These are phyloP conservation scores for Pythium aquatile DNA, from an alignment of 352 stramenopile genomes.

Conservation along the genomic window DNA sequence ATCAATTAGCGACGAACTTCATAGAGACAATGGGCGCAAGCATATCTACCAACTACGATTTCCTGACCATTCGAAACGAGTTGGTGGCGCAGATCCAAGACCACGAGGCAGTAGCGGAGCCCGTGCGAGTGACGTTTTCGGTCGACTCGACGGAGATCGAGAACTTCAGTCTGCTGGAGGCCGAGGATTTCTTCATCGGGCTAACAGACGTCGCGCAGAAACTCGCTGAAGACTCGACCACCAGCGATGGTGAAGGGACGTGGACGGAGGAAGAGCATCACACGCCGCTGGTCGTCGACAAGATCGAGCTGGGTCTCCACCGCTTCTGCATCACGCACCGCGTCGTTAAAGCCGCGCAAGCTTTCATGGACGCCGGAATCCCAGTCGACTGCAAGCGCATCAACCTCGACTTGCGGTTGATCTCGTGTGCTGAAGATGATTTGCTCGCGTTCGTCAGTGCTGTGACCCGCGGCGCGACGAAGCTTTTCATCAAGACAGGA, in stretches of 20 bases:
- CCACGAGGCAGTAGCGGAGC: not conserved
- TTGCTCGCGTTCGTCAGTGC: not conserved
- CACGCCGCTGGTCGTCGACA: constrained; percentile 1
- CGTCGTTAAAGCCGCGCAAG: constrained; percentile 10
- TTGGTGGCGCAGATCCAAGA: no score
- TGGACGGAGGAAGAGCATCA: not conserved
- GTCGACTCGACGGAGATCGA: constrained; percentile 2
- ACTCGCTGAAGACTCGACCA: not conserved
- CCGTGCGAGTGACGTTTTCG: not conserved
- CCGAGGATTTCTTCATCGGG: constrained; percentile 9
- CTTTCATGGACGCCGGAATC: constrained; percentile 6
- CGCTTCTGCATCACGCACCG: constrained; percentile 20
- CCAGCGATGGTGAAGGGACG: not conserved
- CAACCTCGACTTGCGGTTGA: constrained; percentile 16
- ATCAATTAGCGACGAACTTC: not conserved
- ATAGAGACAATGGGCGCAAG: not conserved
- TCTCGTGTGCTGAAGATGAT: constrained; percentile 15
- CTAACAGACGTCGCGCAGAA: not conserved
- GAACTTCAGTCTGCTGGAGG: constrained; percentile 2
- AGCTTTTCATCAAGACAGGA: no score
- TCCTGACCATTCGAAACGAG: no score
- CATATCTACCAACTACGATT: no score
- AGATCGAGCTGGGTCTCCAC: constrained; percentile 1
- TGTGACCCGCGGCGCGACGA: no score
- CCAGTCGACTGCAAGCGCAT: constrained; percentile 7